These are phyloP conservation scores for Adiantum capillusveneris DNA, from an alignment of 75 land plant species.

Conservation along the genomic window DNA sequence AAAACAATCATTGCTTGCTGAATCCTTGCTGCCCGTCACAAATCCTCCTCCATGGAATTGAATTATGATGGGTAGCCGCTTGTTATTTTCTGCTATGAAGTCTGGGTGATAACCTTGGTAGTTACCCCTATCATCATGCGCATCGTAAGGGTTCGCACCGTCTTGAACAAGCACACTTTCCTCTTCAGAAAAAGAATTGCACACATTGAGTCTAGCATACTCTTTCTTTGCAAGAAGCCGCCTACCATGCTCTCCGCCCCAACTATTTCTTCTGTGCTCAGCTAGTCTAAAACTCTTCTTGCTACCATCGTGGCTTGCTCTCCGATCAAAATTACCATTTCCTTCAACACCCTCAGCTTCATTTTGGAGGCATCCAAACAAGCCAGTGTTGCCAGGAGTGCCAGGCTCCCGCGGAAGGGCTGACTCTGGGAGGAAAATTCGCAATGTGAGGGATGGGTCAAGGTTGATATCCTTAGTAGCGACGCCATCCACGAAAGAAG, in stretches of 20 bases:
- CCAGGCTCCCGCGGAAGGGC: constrained; percentile 21
- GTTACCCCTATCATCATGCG: too few relatives aligned
- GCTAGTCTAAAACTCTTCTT: background rate
- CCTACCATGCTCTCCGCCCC: constrained; percentile 11
- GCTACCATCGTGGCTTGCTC: too few relatives aligned
- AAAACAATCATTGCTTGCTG: constrained; percentile 69
- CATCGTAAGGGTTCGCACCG: too few relatives aligned
- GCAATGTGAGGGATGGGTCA: constrained; percentile 65
- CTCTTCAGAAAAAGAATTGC: background rate
- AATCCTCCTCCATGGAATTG: constrained; percentile 95
- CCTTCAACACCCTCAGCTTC: constrained; percentile 17
- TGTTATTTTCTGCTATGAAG: constrained; percentile 10
- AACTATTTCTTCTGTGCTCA: constrained; percentile 17
- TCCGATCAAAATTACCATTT: background rate
- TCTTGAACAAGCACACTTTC: background rate
- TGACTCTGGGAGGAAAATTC: constrained; percentile 79
- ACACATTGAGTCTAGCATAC: constrained; percentile 3
- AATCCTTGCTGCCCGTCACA: constrained; percentile 62
- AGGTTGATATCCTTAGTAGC: constrained; percentile 90
- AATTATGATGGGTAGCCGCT: constrained; percentile 68
- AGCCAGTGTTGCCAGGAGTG: background rate
- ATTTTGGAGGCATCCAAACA: constrained; percentile 8
- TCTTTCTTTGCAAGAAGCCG: background rate
- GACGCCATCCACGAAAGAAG: constrained; percentile 75
- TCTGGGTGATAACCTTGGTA: constrained; percentile 72